Percentiles rank a stretch among this genome's conserved stretches.
Evolutionary conservation across 2,329 filamentous ascomycete genomes (phyloP).

Genomic region (Coniochaeta sp.): DNA sequence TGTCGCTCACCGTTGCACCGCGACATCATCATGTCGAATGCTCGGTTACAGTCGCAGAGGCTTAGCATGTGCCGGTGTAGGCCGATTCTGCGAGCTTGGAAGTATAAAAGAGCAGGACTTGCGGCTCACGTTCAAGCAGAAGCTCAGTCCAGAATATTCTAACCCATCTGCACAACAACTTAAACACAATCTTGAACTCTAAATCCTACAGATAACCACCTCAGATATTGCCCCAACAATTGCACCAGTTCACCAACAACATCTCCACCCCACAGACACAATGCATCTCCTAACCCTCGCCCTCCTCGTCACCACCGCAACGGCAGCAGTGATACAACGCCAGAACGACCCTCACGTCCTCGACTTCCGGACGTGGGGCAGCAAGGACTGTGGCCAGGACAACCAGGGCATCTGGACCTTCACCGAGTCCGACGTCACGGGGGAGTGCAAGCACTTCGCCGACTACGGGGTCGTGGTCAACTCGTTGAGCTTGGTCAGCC

Average conservation of each 20-base stretch:
- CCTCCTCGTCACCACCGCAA: not conserved
- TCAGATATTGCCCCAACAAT: too few relatives aligned
- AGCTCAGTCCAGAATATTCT: not conserved
- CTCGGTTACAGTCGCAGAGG: not conserved
- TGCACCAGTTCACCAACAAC: too few relatives aligned
- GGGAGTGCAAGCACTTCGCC: not conserved
- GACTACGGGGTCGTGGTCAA: not conserved
- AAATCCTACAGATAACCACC: too few relatives aligned
- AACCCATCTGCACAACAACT: too few relatives aligned
- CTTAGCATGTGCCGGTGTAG: not conserved
- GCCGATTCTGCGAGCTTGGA: not conserved
- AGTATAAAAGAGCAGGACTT: not conserved
- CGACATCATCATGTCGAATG: not conserved
- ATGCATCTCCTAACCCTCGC: not conserved
- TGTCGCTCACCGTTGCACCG: not conserved
- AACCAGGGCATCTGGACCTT: slow-evolving; percentile 4
- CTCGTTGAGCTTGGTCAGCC: not conserved
- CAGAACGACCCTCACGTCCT: slow-evolving; percentile 1
- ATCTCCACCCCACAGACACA: not conserved
- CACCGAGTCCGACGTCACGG: not conserved
- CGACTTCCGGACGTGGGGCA: slow-evolving; percentile 1
- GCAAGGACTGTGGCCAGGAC: not conserved
- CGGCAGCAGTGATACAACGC: not conserved
- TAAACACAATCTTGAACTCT: too few relatives aligned
- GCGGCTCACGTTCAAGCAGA: not conserved